phyloP scores from a whole-genome alignment of 768 basidiomycete genomes.

The Pleurotus sapidus region DNA sequence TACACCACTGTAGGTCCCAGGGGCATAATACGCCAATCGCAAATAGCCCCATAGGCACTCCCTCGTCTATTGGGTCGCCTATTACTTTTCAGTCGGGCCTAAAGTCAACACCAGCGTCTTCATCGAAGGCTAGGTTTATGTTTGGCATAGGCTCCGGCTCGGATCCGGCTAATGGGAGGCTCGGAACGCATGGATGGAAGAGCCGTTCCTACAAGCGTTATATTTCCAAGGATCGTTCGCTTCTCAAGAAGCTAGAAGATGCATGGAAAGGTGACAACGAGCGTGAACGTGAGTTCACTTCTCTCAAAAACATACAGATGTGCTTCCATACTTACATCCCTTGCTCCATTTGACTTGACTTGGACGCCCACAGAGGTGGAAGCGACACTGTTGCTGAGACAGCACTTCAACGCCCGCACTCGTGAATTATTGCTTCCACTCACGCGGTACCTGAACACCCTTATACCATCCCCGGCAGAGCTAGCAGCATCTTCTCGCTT shows the following conservation, averaged over 20 bases:
- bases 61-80: background rate
- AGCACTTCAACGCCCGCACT: conserved; percentile 84
- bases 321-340: conserved; percentile 30
- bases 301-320: conserved; percentile 18
- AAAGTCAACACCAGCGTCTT: background rate
- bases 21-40: background rate
- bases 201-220: conserved; percentile 78
- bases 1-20: background rate
- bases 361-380: conserved; percentile 42
- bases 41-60: background rate
- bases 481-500: conserved; percentile 29
- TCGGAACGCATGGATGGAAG: conserved; percentile 52
- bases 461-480: conserved; percentile 73
- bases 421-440: conserved; percentile 86
- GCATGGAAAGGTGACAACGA: conserved; percentile 46
- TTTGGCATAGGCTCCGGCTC: background rate
- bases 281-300: conserved; percentile 22
- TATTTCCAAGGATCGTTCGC: conserved; percentile 76
- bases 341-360: conserved; percentile 2
- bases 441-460: conserved; percentile 85
- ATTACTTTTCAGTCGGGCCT: background rate
- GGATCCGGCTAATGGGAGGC: background rate
- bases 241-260: conserved; percentile 72
- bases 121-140: conserved; percentile 21
- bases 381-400: conserved; percentile 64